Conservation (phyloP, 2,329 filamentous ascomycete genomes). For the Exophiala sp. region DNA sequence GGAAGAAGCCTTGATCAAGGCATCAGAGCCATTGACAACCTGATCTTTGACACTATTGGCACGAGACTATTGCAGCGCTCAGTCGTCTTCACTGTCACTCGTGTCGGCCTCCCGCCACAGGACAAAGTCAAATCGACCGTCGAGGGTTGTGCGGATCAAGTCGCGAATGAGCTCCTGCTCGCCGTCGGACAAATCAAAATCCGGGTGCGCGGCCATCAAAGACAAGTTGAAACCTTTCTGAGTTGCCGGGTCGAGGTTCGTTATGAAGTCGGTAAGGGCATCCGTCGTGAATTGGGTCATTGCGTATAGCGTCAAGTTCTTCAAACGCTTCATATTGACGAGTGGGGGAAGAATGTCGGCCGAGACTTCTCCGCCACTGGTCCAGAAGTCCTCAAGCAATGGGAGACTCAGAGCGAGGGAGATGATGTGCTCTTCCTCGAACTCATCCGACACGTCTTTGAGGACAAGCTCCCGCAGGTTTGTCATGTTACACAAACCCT, state of each 20-base stretch:
- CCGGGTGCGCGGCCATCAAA: constrained; percentile 30
- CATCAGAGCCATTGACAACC: neutral
- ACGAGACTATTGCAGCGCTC: neutral
- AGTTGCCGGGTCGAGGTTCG: constrained; percentile 27
- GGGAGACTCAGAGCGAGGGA: constrained; percentile 31
- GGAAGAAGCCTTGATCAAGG: constrained; percentile 12
- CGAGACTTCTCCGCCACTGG: constrained; percentile 33
- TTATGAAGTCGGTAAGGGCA: constrained; percentile 34
- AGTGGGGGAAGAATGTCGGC: constrained; percentile 31
- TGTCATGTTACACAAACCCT: constrained; percentile 30
- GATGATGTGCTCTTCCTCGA: constrained; percentile 32
- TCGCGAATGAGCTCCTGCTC: constrained; percentile 33
- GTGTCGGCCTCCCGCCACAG: constrained; percentile 26
- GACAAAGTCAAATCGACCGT: constrained; percentile 28
- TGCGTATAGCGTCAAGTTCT: constrained; percentile 32
- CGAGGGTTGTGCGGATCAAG: constrained; percentile 22
- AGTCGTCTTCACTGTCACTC: constrained; percentile 28
- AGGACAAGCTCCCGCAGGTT: constrained; percentile 34
- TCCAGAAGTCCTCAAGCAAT: constrained; percentile 34
- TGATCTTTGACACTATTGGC: neutral
- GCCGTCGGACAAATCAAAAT: constrained; percentile 28
- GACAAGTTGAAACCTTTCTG: constrained; percentile 33
- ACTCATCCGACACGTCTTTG: constrained; percentile 35
- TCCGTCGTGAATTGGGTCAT: constrained; percentile 34
- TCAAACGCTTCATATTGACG: constrained; percentile 29